phyloP scores from a whole-genome alignment of 2,329 filamentous ascomycete genomes.

The Sclerotinia sclerotiorum region DNA sequence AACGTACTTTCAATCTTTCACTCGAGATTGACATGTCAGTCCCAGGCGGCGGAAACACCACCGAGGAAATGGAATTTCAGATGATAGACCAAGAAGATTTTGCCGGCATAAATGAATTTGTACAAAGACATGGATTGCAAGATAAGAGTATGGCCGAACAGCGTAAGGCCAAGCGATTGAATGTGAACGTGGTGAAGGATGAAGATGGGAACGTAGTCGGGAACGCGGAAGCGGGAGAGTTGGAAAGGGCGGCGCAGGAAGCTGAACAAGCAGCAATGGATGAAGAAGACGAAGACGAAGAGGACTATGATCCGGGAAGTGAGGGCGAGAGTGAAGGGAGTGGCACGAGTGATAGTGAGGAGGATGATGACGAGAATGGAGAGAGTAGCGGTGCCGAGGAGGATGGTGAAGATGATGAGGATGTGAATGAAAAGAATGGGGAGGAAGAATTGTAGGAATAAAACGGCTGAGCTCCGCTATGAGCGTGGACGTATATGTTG shows the following conservation, averaged over 20 bases:
- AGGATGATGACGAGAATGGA: conserved; percentile 44
- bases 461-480: neutral
- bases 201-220: conserved; percentile 44
- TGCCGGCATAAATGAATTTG: conserved; percentile 61
- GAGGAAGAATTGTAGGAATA: conserved; percentile 20
- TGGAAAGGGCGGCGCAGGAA: conserved; percentile 39
- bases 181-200: conserved; percentile 53
- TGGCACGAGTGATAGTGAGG: conserved; percentile 32
- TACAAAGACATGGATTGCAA: conserved; percentile 60
- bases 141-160: conserved; percentile 69
- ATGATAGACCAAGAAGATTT: conserved; percentile 73
- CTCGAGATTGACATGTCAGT: conserved; percentile 55
- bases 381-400: conserved; percentile 38
- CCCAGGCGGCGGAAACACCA: conserved; percentile 43
- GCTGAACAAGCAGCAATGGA: conserved; percentile 50
- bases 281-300: conserved; percentile 63
- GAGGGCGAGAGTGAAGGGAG: conserved; percentile 44
- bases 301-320: conserved; percentile 60
- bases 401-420: conserved; percentile 32
- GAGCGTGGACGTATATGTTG: neutral
- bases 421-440: conserved; percentile 27
- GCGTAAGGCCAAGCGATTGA: conserved; percentile 61
- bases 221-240: conserved; percentile 42
- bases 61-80: conserved; percentile 63
- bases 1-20: conserved; percentile 67